phyloP scores from a whole-genome alignment of 495 filamentous ascomycete species.

The Aspergillus nanangensis region DNA sequence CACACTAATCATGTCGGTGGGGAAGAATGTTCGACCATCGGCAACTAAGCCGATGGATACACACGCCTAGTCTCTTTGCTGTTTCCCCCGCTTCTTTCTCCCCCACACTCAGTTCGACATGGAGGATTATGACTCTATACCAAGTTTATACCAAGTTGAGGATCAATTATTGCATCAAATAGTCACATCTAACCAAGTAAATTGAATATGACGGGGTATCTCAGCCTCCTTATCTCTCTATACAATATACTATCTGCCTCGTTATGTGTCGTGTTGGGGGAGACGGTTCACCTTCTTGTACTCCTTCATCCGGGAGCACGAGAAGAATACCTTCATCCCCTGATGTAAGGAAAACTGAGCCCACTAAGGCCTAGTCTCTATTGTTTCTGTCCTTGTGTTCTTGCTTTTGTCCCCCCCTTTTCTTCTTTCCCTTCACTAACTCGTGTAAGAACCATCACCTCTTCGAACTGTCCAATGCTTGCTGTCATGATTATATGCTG shows the following conservation, averaged over 20 bases:
- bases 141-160: too few relatives aligned
- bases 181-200: slow-evolving; percentile 1
- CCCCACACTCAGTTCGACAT: too few relatives aligned
- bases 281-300: background rate
- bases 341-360: background rate
- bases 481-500: background rate
- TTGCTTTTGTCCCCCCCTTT: background rate
- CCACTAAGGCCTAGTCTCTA: background rate
- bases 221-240: slow-evolving; percentile 3
- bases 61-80: too few relatives aligned
- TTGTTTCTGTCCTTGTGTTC: background rate
- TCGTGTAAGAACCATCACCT: background rate
- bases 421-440: background rate
- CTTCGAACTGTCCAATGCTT: background rate
- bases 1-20: too few relatives aligned
- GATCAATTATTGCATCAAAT: too few relatives aligned
- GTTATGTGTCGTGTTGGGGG: too few relatives aligned
- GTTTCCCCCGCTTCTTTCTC: too few relatives aligned
- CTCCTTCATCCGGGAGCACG: background rate
- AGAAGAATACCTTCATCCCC: background rate
- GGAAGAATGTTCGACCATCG: too few relatives aligned
- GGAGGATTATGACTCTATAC: too few relatives aligned
- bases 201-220: slow-evolving; percentile 4
- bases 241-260: background rate
- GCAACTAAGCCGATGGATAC: too few relatives aligned